Base-by-base conservation (phyloP, 345 rosid species). In the Sisymbrium altissimum region DNA sequence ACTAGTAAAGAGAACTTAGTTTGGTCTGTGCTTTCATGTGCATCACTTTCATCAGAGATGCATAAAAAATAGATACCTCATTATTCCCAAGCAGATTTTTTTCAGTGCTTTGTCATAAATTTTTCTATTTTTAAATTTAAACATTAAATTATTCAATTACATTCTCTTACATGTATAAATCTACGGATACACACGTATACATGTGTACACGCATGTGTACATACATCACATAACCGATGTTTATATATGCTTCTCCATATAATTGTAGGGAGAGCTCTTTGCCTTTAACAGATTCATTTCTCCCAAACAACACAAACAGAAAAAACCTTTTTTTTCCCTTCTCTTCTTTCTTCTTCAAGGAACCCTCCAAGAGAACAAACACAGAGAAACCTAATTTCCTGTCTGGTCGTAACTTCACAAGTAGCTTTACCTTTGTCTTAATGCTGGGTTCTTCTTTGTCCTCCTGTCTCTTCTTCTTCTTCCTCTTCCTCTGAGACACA, bases 191-290 rank as follows among this genome's bases (percentile, higher is more conserved):
- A 49, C 76, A 77, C 67, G 80, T 13, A 75, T 61, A 64, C 71
- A 70, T 54, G 17, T 56, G 72, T 56, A 77, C 72, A 64, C 75
- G 75, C 70, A 70, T 64, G 71, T 64, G 49, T 71, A 77, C 40
- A 48, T 49, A 64, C 64, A 66, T 76, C 54, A 69, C 64, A 65
- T 53, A 35, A 72, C 70, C 56, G 52, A 59, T 58, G 73, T 50
- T 71, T 72, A 49, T 74, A 71, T 59, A 72, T 71, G 61, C 71
- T 70, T 76, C 77, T 62, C 74, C 71, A 57, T 70, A 65, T 85
- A 81, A 82, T 69, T 84, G 86, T 82, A 66, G 87, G 75, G 82
- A 84, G 57, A 68, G 61, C 36, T 64, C 79, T 78, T 46, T 56
- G 64, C 74, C 38, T 68, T 68, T 75, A 41, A 43, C 74, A 75